Conservation (phyloP, 306 rosid species). For the Casuarina glauca region DNA sequence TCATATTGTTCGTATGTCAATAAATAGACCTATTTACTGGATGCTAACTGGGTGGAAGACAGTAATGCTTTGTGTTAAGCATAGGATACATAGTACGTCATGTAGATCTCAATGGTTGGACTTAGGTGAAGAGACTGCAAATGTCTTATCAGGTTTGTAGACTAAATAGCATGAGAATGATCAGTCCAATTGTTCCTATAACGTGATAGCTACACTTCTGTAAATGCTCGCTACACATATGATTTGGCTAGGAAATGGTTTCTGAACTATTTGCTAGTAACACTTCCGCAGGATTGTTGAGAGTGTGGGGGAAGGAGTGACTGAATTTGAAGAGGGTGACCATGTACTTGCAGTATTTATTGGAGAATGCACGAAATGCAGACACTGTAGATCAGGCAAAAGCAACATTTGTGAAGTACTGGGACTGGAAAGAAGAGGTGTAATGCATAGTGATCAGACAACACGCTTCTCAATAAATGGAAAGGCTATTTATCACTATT, state of each 20-base stretch:
- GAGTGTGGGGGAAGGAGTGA: constrained; percentile 84
- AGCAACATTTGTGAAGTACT: constrained; percentile 77
- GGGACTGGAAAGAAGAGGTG: constrained; percentile 83
- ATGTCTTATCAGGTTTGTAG: not conserved
- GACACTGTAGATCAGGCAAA: constrained; percentile 74
- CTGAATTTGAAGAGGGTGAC: constrained; percentile 79
- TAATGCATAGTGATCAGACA: constrained; percentile 92
- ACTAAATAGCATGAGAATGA: not conserved
- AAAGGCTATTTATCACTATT: constrained; percentile 82
- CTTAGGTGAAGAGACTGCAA: not conserved
- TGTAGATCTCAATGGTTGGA: not conserved
- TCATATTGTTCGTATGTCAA: not conserved
- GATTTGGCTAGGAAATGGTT: not conserved
- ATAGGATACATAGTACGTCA: not conserved
- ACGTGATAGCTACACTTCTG: not conserved
- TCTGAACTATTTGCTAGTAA: not conserved
- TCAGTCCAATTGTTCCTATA: not conserved
- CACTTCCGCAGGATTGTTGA: constrained; percentile 83
- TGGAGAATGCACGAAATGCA: constrained; percentile 85
- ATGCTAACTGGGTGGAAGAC: not conserved
- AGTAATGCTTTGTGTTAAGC: not conserved
- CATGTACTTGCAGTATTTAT: constrained; percentile 89
- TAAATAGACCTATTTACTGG: not conserved
- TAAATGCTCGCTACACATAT: not conserved
- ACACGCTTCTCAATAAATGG: constrained; percentile 87